These are phyloP conservation scores for Sanghuangporus weigelae DNA, from an alignment of 1,284 basidiomycete species.

Conservation along the genomic window DNA sequence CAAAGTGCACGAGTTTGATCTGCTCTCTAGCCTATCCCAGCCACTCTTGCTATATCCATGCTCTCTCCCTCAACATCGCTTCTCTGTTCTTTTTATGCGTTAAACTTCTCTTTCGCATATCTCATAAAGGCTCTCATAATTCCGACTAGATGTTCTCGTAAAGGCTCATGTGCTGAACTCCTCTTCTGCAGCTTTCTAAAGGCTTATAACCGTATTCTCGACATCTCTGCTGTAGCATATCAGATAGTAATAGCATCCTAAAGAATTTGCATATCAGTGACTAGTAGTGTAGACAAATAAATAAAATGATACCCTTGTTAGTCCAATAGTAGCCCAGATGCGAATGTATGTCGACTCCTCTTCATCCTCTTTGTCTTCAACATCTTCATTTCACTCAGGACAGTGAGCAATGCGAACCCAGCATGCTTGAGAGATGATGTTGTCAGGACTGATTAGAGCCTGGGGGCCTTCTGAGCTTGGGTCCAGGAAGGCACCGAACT, in stretches of 20 bases:
- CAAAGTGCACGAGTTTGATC: too few species aligned
- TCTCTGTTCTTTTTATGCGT: neutral
- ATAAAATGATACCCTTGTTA: neutral
- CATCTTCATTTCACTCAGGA: neutral
- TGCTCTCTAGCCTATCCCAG: too few species aligned
- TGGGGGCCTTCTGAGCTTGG: neutral
- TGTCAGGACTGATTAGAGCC: neutral
- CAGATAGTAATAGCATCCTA: too few species aligned
- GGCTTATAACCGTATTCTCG: neutral
- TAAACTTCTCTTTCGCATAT: neutral
- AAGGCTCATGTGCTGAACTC: neutral
- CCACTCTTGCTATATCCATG: neutral
- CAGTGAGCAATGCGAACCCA: neutral
- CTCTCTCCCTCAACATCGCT: neutral
- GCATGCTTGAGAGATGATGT: constrained; percentile 1
- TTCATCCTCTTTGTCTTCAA: neutral
- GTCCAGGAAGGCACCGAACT: neutral
- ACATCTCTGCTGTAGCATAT: too few species aligned
- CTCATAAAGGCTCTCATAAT: too few species aligned
- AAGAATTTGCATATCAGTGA: neutral
- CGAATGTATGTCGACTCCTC: neutral
- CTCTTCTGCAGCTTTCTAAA: neutral
- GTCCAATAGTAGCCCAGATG: neutral
- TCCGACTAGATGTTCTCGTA: too few species aligned
- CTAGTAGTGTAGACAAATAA: neutral